These are phyloP conservation scores for Cadophora luteo-olivacea DNA, from an alignment of 2,329 filamentous ascomycete genomes.

Conservation along the genomic window DNA sequence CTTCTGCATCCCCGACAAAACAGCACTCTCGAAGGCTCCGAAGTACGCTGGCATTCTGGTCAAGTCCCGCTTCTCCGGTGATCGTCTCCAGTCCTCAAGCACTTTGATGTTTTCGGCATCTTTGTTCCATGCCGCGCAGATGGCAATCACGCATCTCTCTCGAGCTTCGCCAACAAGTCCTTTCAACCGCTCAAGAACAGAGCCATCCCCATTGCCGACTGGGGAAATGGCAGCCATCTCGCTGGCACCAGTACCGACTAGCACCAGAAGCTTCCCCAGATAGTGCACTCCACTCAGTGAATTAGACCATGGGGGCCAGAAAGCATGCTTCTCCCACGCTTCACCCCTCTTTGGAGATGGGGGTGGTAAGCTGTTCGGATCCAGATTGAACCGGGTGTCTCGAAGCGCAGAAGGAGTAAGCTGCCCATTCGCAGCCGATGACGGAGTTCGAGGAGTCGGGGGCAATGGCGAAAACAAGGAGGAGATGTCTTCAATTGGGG, in stretches of 20 bases:
- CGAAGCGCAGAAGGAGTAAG: slow-evolving; percentile 62
- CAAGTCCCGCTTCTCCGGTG: slow-evolving; percentile 80
- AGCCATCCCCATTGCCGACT: slow-evolving; percentile 61
- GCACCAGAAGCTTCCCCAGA: slow-evolving; percentile 77
- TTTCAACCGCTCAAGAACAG: slow-evolving; percentile 74
- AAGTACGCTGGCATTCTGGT: slow-evolving; percentile 92
- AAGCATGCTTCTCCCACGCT: slow-evolving; percentile 90
- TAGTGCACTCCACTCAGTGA: slow-evolving; percentile 92
- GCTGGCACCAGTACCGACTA: slow-evolving; percentile 86
- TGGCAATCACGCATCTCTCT: slow-evolving; percentile 83
- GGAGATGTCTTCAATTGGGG: slow-evolving; percentile 90
- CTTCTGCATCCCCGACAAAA: slow-evolving; percentile 89
- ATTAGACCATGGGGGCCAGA: slow-evolving; percentile 94
- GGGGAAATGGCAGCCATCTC: slow-evolving; percentile 82
- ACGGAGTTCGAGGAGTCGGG: slow-evolving; percentile 71
- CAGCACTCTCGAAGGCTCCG: slow-evolving; percentile 80
- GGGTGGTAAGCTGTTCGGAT: slow-evolving; percentile 76
- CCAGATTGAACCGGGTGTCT: slow-evolving; percentile 81
- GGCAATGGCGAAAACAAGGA: slow-evolving; percentile 83
- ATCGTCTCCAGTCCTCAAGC: slow-evolving; percentile 91
- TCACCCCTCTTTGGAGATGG: slow-evolving; percentile 82
- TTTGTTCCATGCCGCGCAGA: slow-evolving; percentile 90
- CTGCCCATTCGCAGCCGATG: slow-evolving; percentile 49
- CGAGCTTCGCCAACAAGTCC: slow-evolving; percentile 77
- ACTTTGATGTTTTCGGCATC: slow-evolving; percentile 93